Base-by-base conservation (phyloP, 306 rosid species). In the Vigna reflexopilosa region DNA sequence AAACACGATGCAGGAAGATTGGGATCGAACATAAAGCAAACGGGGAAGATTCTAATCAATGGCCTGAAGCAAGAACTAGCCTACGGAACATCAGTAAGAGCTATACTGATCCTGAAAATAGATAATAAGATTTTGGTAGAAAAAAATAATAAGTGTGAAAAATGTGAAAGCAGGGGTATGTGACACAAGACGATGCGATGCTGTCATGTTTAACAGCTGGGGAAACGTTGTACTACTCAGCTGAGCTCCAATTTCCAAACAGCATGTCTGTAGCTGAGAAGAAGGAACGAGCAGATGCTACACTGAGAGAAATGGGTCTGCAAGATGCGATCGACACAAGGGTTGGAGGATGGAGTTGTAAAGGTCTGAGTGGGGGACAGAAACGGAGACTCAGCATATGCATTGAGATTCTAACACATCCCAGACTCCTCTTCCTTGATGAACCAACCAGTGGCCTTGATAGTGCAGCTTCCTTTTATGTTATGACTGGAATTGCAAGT, bases 361-460 rank as follows among this genome's bases (percentile, higher is more conserved):
- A 81, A 54, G 90, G 93, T 1, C 77, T 89, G 0, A 87, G 85
- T 51, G 89, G 90, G 24, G 91, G 91, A 4, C 88, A 87, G 32
- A 83, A 78, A 76, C 82, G 96, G 24, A 71, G 96, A 72, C 83
- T 90, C 5, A 85, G 93, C 76, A 85, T 90, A 42, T 88, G 96
- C 58, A 80, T 85, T 9, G 93, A 88, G 63, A 81, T 90, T 12
- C 58, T 90, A 1, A 86, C 90, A 9, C 82, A 81, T 8, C 95
- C 95, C 0, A 83, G 28, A 30, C 90, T 88, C 51, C 83, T 90
- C 4, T 88, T 90, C 58, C 91, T 90, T 59, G 96, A 90, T 75
- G 92, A 90, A 59, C 92, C 92, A 20, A 90, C 96, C 0, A 88
- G 90, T 70, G 93, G 96, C 0, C 84, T 88, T 1, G 96, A 90